phyloP scores from a whole-genome alignment of 495 filamentous ascomycete genomes.

The Penicillium diatomitis region DNA sequence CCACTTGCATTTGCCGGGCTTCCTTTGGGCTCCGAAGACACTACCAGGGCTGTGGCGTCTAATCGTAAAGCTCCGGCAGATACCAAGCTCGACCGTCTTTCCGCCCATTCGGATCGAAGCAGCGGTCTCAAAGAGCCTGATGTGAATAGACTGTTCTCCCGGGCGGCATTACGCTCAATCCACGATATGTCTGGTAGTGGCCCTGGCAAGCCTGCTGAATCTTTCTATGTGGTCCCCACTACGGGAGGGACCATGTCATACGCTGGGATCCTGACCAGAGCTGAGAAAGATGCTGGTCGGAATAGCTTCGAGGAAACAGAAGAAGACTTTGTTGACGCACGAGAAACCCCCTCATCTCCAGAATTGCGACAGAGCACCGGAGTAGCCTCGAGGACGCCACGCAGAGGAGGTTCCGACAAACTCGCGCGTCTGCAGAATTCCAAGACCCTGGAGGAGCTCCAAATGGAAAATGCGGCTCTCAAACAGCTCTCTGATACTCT shows the following conservation, averaged over 20 bases:
- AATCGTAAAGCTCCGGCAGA: constrained; percentile 33
- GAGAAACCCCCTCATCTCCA: constrained; percentile 54
- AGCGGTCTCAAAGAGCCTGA: constrained; percentile 53
- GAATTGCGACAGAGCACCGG: constrained; percentile 31
- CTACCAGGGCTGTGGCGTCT: constrained; percentile 24
- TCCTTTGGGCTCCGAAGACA: constrained; percentile 55
- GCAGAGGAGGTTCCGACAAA: constrained; percentile 19
- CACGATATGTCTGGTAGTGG: constrained; percentile 38
- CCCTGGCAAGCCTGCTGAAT: constrained; percentile 52
- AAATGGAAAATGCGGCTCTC: constrained; percentile 69
- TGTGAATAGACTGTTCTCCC: constrained; percentile 65
- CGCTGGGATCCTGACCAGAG: constrained; percentile 71
- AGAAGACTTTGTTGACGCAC: constrained; percentile 78
- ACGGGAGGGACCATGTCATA: constrained; percentile 85
- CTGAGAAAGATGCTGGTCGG: constrained; percentile 51
- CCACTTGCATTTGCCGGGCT: constrained; percentile 88
- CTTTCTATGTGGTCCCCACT: constrained; percentile 90
- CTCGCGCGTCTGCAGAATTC: constrained; percentile 24
- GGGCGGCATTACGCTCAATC: constrained; percentile 66
- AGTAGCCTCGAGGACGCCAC: constrained; percentile 12
- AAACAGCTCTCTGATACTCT: constrained; percentile 68
- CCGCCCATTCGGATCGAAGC: constrained; percentile 28
- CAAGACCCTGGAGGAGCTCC: constrained; percentile 71
- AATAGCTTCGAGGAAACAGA: constrained; percentile 50
- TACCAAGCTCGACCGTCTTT: constrained; percentile 29